Percentiles rank a stretch among this genome's conserved stretches.
phyloP scores from a whole-genome alignment of 352 stramenopile species.

The Globisporangium cystogenes region DNA sequence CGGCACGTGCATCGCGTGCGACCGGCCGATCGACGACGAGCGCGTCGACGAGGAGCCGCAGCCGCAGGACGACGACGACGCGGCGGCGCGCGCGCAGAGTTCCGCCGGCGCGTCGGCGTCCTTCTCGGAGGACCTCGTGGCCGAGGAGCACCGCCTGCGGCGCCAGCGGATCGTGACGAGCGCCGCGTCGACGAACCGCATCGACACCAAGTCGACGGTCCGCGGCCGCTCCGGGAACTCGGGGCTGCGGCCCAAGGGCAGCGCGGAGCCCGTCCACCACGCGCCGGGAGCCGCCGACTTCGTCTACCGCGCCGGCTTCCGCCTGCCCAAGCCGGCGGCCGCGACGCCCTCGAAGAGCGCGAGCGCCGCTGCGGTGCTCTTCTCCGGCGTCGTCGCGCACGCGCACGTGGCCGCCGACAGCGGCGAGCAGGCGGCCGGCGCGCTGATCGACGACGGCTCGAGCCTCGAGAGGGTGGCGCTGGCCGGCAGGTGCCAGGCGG shows the following conservation, averaged over 20 bases:
- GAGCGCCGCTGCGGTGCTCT: slow-evolving; percentile 15
- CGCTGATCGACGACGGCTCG: slow-evolving; percentile 23
- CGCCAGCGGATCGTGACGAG: slow-evolving; percentile 18
- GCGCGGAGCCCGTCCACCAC: slow-evolving; percentile 27
- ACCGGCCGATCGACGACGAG: slow-evolving; percentile 45
- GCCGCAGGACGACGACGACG: neutral
- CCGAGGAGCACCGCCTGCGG: slow-evolving; percentile 28
- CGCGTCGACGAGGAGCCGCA: neutral
- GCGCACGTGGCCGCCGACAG: neutral
- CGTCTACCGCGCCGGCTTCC: slow-evolving; percentile 57
- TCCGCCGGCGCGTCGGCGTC: neutral
- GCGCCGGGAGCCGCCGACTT: slow-evolving; percentile 38
- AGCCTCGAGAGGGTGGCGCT: slow-evolving; percentile 38
- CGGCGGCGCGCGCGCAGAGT: neutral
- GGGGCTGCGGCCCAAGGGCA: slow-evolving; percentile 23
- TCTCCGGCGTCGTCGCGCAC: slow-evolving; percentile 7
- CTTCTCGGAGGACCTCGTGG: slow-evolving; percentile 15
- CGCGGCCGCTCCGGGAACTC: slow-evolving; percentile 34
- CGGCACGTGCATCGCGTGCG: slow-evolving; percentile 58
- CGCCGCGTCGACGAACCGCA: slow-evolving; percentile 16
- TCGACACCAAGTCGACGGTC: slow-evolving; percentile 45
- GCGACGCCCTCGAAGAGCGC: slow-evolving; percentile 5
- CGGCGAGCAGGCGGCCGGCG: neutral
- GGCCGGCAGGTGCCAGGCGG: slow-evolving; percentile 21
- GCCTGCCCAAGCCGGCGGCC: slow-evolving; percentile 28